These are phyloP conservation scores for Aspergillus spinulosporus DNA, from an alignment of 2,329 filamentous ascomycete species.

Conservation along the genomic window DNA sequence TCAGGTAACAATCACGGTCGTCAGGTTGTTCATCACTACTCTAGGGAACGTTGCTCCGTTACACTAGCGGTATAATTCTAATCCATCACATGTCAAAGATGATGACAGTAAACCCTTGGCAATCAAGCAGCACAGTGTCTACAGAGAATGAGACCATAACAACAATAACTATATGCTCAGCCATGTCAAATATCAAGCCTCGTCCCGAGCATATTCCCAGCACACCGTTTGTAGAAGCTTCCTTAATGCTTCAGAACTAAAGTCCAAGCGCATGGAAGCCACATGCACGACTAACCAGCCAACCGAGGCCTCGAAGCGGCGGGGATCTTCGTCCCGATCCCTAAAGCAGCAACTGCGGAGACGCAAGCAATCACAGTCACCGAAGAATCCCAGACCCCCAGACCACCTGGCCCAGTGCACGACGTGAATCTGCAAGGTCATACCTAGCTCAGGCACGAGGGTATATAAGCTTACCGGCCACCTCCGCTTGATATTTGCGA, in stretches of 20 bases:
- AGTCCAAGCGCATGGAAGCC: background rate
- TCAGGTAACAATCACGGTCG: no score
- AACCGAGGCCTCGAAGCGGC: background rate
- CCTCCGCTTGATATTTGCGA: background rate
- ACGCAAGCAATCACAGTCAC: conserved; percentile 5
- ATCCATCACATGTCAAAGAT: background rate
- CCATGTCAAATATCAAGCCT: no score
- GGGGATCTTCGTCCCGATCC: background rate
- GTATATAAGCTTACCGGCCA: conserved; percentile 2
- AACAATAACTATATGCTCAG: no score
- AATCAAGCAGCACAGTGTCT: background rate
- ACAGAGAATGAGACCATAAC: no score
- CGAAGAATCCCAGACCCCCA: no score
- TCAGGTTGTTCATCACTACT: background rate
- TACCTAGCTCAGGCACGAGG: background rate
- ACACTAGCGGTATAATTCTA: background rate
- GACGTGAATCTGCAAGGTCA: background rate
- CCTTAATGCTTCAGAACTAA: background rate
- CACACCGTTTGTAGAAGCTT: background rate
- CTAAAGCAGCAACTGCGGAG: conserved; percentile 6
- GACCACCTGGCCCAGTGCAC: background rate
- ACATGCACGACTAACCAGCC: background rate
- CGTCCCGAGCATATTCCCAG: no score
- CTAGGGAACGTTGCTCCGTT: background rate
- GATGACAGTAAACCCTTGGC: no score